Evolutionary conservation across 129 eudicot species (phyloP), one percentile per base, ranked within the genome.

Genomic region (carrot (Daucus carota)): DNA sequence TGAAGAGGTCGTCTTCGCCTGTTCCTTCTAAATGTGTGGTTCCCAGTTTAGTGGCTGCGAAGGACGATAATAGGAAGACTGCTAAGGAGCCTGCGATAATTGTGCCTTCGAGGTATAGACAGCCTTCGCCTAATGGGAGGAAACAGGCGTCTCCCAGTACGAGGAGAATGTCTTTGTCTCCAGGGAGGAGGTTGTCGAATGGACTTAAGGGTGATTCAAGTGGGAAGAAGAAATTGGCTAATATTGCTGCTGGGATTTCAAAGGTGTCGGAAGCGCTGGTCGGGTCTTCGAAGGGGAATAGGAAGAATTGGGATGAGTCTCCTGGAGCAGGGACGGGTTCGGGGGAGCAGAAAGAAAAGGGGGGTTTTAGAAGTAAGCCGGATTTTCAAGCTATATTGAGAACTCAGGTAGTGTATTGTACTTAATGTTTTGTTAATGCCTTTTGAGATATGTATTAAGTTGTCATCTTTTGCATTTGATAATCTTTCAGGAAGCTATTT

Each of bases 21-120:
- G 96, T 83, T 73, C 99, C 99, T 6, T 91, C 99, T 5, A 94
- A 94, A 79, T 94, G 97, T 50, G 94, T 87, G 83, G 99, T 94
- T 50, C 99, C 99, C 31, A 91, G 99, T 79, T 80, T 94, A 63
- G 94, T 74, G n/a, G 86, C 83, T 18, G 99, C 99, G 22, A 91
- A 89, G 83, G 99, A 91, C 43, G 99, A 94, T 63, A 89, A 85
- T 48, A 77, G 96, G 76, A 94, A 83, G 87, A 45, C 83, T 28
- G 81, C 90, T n/a, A 89, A 79, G 83, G 99, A 94, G 78, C 83
- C 93, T 0, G 90, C 97, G 2, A 94, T 94, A 17, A 80, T 94
- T 0, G 99, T 94, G 78, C 99, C 99, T 36, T 94, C 99, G 16
- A 89, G 99, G 76, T 94, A 94, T 62, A 75, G 99, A 48, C 97